phyloP scores from a whole-genome alignment of 73 alveolate genomes.

The Effrenium voratum region DNA sequence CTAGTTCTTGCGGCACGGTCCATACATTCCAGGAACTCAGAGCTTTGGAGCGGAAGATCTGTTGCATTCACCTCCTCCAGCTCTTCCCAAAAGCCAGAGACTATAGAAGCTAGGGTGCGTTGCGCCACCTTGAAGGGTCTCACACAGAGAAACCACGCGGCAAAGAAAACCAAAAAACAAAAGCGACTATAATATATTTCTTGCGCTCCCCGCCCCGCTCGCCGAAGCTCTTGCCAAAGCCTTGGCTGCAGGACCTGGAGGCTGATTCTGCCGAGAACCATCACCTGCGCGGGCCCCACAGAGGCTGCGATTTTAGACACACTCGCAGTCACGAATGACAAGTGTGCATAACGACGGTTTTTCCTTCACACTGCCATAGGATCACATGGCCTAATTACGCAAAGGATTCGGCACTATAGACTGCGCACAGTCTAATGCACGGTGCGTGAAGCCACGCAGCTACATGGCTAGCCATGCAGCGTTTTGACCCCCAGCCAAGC shows the following conservation, averaged over 20 bases:
- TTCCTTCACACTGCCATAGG: too few relatives aligned
- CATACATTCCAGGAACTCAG: background rate
- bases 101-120: background rate
- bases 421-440: too few relatives aligned
- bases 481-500: too few relatives aligned
- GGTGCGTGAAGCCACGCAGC: too few relatives aligned
- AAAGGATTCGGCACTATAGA: too few relatives aligned
- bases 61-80: background rate
- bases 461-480: too few relatives aligned
- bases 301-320: too few relatives aligned
- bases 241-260: conserved; percentile 7
- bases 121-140: background rate
- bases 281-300: background rate
- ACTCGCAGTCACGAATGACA: too few relatives aligned
- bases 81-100: background rate
- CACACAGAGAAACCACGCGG: background rate
- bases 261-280: background rate
- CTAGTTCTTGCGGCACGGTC: background rate
- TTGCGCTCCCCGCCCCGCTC: background rate
- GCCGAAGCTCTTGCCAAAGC: conserved; percentile 3
- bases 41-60: background rate
- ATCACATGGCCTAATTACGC: too few relatives aligned
- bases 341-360: too few relatives aligned
- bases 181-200: background rate
- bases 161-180: background rate